These are phyloP conservation scores for Copromyces sp. DNA, from an alignment of 495 filamentous ascomycete genomes.

Conservation along the genomic window DNA sequence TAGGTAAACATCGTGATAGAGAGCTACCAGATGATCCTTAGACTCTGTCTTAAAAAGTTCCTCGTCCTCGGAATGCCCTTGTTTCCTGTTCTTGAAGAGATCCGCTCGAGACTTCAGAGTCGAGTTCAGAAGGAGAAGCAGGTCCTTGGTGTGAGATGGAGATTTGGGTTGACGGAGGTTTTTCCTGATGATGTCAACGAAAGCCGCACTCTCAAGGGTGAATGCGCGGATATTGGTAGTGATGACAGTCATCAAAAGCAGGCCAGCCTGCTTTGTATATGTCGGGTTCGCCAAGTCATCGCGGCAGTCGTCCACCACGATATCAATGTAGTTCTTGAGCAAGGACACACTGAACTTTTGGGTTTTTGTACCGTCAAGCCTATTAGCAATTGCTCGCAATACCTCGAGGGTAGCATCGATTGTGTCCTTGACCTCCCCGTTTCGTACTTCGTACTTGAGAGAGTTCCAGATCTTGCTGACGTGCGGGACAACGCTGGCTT, in stretches of 20 bases:
- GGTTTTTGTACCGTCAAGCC: conserved; percentile 23
- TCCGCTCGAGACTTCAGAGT: conserved; percentile 27
- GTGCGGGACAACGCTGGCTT: conserved; percentile 30
- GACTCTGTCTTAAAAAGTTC: conserved; percentile 13
- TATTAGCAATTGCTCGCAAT: conserved; percentile 31
- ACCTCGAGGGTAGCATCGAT: conserved; percentile 38
- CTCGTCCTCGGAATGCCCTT: conserved; percentile 17
- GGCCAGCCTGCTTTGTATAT: conserved; percentile 35
- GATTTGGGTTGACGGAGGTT: conserved; percentile 33
- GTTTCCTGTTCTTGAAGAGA: conserved; percentile 14
- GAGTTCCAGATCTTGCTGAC: conserved; percentile 40
- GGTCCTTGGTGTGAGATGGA: conserved; percentile 28
- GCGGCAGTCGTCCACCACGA: conserved; percentile 31
- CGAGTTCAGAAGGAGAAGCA: conserved; percentile 32
- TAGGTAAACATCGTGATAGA: conserved; percentile 32
- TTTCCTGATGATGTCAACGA: conserved; percentile 27
- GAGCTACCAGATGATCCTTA: conserved; percentile 5
- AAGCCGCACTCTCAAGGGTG: conserved; percentile 19
- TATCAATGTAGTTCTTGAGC: conserved; percentile 26
- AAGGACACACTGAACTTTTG: conserved; percentile 24
- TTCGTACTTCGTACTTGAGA: conserved; percentile 49
- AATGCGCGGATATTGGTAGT: conserved; percentile 25
- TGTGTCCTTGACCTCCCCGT: conserved; percentile 41
- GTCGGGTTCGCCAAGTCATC: conserved; percentile 34
- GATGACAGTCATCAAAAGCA: conserved; percentile 34